Percentiles rank a stretch among this genome's conserved stretches.
Evolutionary conservation across 495 filamentous ascomycete genomes (phyloP).

Genomic region (Penicillium paxilli): DNA sequence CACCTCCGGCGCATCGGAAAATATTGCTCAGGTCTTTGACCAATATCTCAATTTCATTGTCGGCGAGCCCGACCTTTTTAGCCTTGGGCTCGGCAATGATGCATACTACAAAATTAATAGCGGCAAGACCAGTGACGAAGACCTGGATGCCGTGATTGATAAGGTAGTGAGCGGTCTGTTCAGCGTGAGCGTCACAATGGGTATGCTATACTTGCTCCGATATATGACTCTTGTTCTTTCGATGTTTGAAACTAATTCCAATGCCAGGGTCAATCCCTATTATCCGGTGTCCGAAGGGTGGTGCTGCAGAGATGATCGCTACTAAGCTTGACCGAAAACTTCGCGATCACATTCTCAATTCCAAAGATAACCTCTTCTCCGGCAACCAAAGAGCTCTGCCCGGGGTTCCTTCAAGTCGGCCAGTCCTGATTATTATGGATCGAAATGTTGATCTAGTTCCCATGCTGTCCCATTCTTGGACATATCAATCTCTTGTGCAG

Average conservation of each 20-base stretch:
- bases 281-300: constrained; percentile 87
- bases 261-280: constrained; percentile 79
- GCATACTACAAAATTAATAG: constrained; percentile 96
- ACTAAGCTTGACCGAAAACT: constrained; percentile 93
- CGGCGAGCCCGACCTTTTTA: constrained; percentile 93
- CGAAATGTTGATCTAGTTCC: constrained; percentile 94
- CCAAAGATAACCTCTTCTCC: constrained; percentile 92
- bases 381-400: constrained; percentile 47
- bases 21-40: constrained; percentile 90
- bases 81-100: constrained; percentile 82
- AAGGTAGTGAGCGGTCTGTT: constrained; percentile 92
- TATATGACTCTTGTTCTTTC: not conserved
- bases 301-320: constrained; percentile 91
- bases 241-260: not conserved
- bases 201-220: constrained; percentile 42
- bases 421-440: constrained; percentile 87
- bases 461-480: constrained; percentile 99
- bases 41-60: constrained; percentile 99
- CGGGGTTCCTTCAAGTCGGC: constrained; percentile 69
- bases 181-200: constrained; percentile 96
- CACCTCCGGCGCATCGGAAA: constrained; percentile 76
- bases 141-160: constrained; percentile 83
- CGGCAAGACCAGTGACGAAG: constrained; percentile 83
- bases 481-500: constrained; percentile 93
- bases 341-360: constrained; percentile 94